These are phyloP conservation scores for Chalciporus sphaerocephalus DNA, from an alignment of 768 basidiomycete species.

Conservation along the genomic window DNA sequence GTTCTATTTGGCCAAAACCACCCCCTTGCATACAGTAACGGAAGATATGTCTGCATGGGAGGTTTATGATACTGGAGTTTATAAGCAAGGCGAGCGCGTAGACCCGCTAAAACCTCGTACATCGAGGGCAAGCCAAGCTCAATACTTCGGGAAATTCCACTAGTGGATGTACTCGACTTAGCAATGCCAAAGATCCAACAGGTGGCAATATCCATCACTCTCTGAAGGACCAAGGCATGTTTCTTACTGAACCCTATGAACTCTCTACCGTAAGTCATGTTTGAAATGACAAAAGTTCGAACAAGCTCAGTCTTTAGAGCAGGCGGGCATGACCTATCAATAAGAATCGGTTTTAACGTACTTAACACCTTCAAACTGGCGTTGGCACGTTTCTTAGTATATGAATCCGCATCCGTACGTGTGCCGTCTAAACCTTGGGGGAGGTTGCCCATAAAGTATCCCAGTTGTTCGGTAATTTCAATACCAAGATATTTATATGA, in stretches of 20 bases:
- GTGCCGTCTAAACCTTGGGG: not conserved
- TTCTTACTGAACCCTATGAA: not conserved
- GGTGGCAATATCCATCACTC: no score
- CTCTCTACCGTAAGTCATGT: not conserved
- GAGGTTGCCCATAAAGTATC: not conserved
- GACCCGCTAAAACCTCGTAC: no score
- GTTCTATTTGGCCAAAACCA: no score
- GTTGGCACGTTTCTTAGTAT: not conserved
- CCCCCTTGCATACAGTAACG: no score
- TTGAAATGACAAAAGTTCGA: not conserved
- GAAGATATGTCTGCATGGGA: no score
- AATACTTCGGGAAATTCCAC: no score
- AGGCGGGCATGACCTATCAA: not conserved
- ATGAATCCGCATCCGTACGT: no score
- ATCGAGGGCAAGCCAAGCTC: no score
- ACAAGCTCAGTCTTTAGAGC: not conserved
- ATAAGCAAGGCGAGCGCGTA: no score
- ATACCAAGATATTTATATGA: conserved; percentile 38
- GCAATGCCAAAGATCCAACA: no score
- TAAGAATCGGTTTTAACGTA: not conserved
- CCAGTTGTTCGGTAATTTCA: not conserved
- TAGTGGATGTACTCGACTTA: no score
- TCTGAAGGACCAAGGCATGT: not conserved
- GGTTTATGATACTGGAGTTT: no score
- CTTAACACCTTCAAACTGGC: not conserved